Percentiles rank a stretch among this genome's conserved stretches.
phyloP scores from a whole-genome alignment of 2,329 filamentous ascomycete genomes.

The Fusarium pininemorale region DNA sequence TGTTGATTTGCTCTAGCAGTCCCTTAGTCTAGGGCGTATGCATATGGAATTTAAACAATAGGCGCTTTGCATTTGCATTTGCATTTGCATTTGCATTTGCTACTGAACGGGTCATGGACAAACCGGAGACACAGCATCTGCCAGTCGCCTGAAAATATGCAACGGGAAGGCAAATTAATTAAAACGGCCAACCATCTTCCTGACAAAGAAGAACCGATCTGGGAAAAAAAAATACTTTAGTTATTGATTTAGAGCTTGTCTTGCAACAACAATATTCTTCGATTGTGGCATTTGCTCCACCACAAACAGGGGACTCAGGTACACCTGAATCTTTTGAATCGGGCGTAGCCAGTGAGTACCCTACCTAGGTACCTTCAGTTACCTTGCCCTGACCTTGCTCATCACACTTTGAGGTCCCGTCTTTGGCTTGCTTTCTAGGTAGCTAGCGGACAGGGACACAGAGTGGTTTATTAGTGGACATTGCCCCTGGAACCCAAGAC shows the following conservation, averaged over 20 bases:
- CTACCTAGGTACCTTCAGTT: background rate
- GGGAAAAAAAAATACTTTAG: background rate
- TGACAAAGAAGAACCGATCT: background rate
- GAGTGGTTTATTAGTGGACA: background rate
- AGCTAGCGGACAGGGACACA: background rate
- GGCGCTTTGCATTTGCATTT: background rate
- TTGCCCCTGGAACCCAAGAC: background rate
- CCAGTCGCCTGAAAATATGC: background rate
- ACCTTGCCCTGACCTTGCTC: background rate
- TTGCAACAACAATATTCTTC: background rate
- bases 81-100: background rate
- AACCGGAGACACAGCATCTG: conserved; percentile 5
- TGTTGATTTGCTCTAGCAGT: background rate
- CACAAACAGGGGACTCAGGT: conserved; percentile 26
- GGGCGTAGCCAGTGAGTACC: conserved; percentile 8
- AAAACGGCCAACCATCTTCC: background rate
- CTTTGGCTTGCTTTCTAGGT: background rate
- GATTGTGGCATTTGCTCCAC: background rate
- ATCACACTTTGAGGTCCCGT: background rate
- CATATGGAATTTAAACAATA: background rate
- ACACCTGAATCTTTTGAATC: conserved; percentile 24
- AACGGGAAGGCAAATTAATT: background rate
- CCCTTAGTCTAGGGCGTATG: background rate
- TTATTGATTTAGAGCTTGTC: background rate
- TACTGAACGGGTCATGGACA: background rate